Base-by-base conservation (phyloP, 768 basidiomycete species). In the Mrakia blollopis region DNA sequence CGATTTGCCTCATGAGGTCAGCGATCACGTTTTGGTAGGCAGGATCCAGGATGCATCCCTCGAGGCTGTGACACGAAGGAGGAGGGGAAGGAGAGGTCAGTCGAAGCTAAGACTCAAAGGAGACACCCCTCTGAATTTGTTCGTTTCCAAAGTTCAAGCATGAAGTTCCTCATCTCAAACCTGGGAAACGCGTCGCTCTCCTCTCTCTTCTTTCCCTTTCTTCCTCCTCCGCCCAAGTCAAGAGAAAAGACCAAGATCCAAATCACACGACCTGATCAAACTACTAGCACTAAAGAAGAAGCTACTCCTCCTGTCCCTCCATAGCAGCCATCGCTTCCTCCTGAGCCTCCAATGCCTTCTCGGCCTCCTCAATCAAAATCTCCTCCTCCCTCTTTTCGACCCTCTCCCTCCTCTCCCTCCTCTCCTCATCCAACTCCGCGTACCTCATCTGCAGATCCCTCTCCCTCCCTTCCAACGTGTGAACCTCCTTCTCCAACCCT, bases 401-500 rank as follows among this genome's bases (percentile, higher is more conserved):
- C 60, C 74, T 75, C 25, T 77, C 81, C 63, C 80, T 28, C 78
- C 82, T 73, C 71, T 82, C 81, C 69, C 80, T 79, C 72, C 83
- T 73, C 84, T 94, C 91, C 76, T 86, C 85, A 75, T 90, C 89
- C 78, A 98, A 83, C 80, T 94, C 94, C n/a, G 88, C 89, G 83
- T 96, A 97, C 69, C 89, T 85, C 79, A 87, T 87, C 84, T 99
- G 97, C 80, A 97, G 85, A 80, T 88, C 84, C 73, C 87, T 85
- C 84, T 98, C 97, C 80, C 92, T 86, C 77, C 86, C 85, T 82
- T 92, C 91, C 39, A 98, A 86, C 79, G 85, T 86, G 52, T 91
- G 90, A 32, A 98, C 95, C 82, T 98, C 95, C 80, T 93, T 93
- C 82, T 89, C 89, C 80, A 97, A 87, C n/a, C 87, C 85, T 68